Evolutionary conservation across 192 early-diverging fungal genomes (phyloP), one percentile per base, ranked within the genome.

Genomic region (Glomus cerebriforme): DNA sequence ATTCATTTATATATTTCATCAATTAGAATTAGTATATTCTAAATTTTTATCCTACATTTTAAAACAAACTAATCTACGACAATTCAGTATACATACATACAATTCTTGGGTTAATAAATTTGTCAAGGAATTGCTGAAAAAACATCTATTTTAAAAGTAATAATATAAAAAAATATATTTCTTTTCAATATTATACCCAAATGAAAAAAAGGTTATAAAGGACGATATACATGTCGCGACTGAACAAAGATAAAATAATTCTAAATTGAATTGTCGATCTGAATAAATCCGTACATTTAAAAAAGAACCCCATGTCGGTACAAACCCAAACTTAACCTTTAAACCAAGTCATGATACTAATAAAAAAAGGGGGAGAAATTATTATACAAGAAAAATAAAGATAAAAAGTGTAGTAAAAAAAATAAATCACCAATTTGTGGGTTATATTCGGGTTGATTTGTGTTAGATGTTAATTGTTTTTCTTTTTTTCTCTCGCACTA

Each of bases 401-500:
- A 54, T 19, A 22, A 54, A 54, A 54, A 54, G 19, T 54, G 49
- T 54, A 54, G 22, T 54, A 4, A 54, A 54, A 54, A 54, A 54
- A 54, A 54, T 22, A 54, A 54, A 54, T 54, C 49, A 54, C 49
- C 49, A 54, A 22, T 19, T 54, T 19, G 22, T 54, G 15, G 49
- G 15, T 54, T n/a, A 22, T 22, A 17, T 22, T n/a, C 19, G 4
- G 49, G 49, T 54, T 65, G 27, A 32, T 65, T 32, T 26, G 29
- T 65, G 24, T 65, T 29, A 19, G 27, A 65, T 7, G 19, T 65
- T 19, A 65, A 65, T 31, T 27, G 27, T 32, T 29, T 65, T 65
- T 65, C 63, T 65, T 31, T 31, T 27, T 65, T 65, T 65, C 15
- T 65, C 63, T 65, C 63, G 63, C 63, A 65, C 63, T 65, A 65